Evolutionary conservation across 169 alveolate genomes (phyloP).

Genomic region (Plasmodium berghei): DNA sequence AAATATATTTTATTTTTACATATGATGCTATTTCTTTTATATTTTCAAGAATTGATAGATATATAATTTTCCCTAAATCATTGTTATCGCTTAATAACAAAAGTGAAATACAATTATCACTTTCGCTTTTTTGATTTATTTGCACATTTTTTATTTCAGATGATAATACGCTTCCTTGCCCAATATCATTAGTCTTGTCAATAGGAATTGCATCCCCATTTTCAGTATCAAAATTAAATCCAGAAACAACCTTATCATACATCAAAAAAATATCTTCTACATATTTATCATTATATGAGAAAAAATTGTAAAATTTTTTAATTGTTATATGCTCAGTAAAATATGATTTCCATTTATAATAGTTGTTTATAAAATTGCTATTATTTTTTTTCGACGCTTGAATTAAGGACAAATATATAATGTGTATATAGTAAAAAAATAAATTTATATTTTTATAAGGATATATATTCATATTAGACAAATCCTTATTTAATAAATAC

Average conservation of each 20-base stretch:
- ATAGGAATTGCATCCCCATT: neutral
- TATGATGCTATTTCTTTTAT: neutral
- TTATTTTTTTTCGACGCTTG: slow-evolving; percentile 8
- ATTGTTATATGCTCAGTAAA: slow-evolving; percentile 23
- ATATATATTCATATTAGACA: slow-evolving; percentile 51
- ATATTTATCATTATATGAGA: slow-evolving; percentile 61
- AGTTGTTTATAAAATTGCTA: slow-evolving; percentile 1
- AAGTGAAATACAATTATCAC: neutral
- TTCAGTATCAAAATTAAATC: neutral
- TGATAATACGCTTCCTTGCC: neutral
- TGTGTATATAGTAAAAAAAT: slow-evolving; percentile 66
- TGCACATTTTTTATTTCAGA: neutral
- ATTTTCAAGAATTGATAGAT: slow-evolving; percentile 17
- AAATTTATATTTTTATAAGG: slow-evolving; percentile 41
- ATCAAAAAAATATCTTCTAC: slow-evolving; percentile 48
- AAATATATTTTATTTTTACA: slow-evolving; percentile 5
- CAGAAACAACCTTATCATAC: neutral
- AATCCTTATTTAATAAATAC: slow-evolving; percentile 16
- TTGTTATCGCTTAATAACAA: slow-evolving; percentile 11
- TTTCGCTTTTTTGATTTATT: neutral
- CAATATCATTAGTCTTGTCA: neutral
- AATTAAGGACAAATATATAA: slow-evolving; percentile 56
- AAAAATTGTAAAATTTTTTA: slow-evolving; percentile 44
- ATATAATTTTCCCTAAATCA: slow-evolving; percentile 20
- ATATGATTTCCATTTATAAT: slow-evolving; percentile 22